Percentiles rank a stretch among this genome's conserved stretches.
These are phyloP conservation scores for Penicillium janthinellum DNA, from an alignment of 2,329 filamentous ascomycete genomes.

Conservation along the genomic window DNA sequence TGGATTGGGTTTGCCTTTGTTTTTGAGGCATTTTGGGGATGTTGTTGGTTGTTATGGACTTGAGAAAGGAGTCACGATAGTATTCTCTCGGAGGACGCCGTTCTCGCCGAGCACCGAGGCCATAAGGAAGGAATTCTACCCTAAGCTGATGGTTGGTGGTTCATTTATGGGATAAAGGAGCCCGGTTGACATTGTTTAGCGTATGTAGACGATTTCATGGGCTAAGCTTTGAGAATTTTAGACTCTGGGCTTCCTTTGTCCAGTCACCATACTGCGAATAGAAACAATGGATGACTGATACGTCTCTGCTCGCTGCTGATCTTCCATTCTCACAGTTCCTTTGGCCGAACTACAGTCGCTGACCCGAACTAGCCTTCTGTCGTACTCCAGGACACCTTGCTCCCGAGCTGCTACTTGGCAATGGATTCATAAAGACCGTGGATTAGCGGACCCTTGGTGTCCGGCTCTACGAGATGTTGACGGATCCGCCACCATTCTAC, in stretches of 20 bases:
- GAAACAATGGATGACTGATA: no score
- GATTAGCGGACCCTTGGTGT: slow-evolving; percentile 99
- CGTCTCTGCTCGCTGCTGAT: no score
- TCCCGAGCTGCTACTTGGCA: slow-evolving; percentile 79
- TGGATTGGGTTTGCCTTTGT: neutral
- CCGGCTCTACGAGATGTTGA: slow-evolving; percentile 97
- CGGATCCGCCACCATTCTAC: slow-evolving; percentile 94
- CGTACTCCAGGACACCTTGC: slow-evolving; percentile 97
- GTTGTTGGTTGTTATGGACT: neutral
- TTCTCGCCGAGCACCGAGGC: neutral
- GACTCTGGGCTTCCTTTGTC: no score
- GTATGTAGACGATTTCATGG: neutral
- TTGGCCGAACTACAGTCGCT: slow-evolving; percentile 10
- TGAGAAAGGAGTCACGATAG: neutral
- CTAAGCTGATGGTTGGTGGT: neutral
- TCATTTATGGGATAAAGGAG: neutral
- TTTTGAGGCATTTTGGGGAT: slow-evolving; percentile 1
- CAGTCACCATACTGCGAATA: no score
- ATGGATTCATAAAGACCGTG: slow-evolving; percentile 96
- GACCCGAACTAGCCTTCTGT: slow-evolving; percentile 69
- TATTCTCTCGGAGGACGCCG: neutral
- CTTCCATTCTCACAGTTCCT: no score
- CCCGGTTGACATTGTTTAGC: neutral
- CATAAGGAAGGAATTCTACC: neutral
- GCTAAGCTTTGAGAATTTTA: neutral